Conservation (phyloP, 164 flowering plant genomes). For the Taxillus chinensis region DNA sequence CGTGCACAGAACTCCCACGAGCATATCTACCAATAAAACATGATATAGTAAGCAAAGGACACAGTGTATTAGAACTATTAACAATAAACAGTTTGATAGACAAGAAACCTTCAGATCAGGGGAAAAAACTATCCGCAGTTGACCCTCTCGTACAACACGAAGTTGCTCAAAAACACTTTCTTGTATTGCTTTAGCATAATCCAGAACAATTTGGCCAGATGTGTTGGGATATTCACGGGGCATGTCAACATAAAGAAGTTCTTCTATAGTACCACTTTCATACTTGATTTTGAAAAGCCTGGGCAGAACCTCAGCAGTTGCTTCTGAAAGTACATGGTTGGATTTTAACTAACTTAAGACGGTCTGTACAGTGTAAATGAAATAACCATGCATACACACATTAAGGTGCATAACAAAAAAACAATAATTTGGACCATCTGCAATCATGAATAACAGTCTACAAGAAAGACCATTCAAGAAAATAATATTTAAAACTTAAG, state of each 20-base stretch:
- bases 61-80: too few species aligned
- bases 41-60: too few species aligned
- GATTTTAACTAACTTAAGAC: neutral
- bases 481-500: neutral
- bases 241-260: conserved; percentile 97
- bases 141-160: conserved; percentile 99
- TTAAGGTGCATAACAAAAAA: too few species aligned
- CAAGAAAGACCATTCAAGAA: too few species aligned
- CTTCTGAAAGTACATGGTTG: conserved; percentile 43
- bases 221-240: conserved; percentile 85
- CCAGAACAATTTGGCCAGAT: conserved; percentile 90
- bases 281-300: conserved; percentile 95
- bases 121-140: conserved; percentile 89
- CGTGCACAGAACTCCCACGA: conserved; percentile 99
- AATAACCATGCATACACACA: too few species aligned
- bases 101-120: conserved; percentile 73
- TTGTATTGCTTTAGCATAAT: conserved; percentile 97
- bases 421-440: too few species aligned
- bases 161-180: conserved; percentile 99
- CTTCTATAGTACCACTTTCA: conserved; percentile 98
- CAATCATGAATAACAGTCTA: too few species aligned
- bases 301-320: conserved; percentile 94
- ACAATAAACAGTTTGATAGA: too few species aligned
- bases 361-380: too few species aligned
- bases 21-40: conserved; percentile 48